Percentiles rank a stretch among this genome's conserved stretches.
These are phyloP conservation scores for Sphagnum contortum DNA, from an alignment of 225 moss, liverwort and hornwort genomes.

Conservation along the genomic window DNA sequence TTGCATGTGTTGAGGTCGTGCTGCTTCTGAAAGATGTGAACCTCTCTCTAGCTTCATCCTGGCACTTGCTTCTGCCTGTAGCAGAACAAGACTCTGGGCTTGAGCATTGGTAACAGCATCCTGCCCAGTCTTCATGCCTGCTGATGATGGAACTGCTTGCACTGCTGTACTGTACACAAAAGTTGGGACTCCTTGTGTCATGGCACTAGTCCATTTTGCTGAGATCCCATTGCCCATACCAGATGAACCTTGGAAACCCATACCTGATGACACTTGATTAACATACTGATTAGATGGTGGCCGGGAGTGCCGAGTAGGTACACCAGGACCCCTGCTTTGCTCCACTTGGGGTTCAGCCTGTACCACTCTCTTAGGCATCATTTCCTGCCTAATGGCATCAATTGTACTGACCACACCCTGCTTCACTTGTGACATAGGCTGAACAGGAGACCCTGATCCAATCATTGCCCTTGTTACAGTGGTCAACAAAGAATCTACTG, in stretches of 20 bases:
- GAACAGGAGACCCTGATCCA: constrained; percentile 32
- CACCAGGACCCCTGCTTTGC: constrained; percentile 4
- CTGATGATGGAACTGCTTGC: constrained; percentile 35
- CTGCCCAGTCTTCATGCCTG: constrained; percentile 16
- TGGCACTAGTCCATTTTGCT: constrained; percentile 42
- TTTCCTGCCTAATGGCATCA: constrained; percentile 18
- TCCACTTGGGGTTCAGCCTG: constrained; percentile 23
- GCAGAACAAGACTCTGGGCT: constrained; percentile 34
- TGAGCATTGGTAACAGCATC: constrained; percentile 44
- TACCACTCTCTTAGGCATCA: constrained; percentile 11
- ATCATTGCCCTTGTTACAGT: constrained; percentile 43
- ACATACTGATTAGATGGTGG: constrained; percentile 13
- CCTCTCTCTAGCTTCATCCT: constrained; percentile 35
- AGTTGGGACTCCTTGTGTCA: constrained; percentile 44
- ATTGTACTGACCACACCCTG: constrained; percentile 25
- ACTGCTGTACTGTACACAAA: constrained; percentile 61
- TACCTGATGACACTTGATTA: constrained; percentile 20
- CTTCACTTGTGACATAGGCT: constrained; percentile 30
- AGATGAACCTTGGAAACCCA: constrained; percentile 47
- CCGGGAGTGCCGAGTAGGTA: constrained; percentile 21
- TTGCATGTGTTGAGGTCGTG: constrained; percentile 17
- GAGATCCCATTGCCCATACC: constrained; percentile 25
- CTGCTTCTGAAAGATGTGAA: constrained; percentile 26
- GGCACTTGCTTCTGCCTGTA: constrained; percentile 44
- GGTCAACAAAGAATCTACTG: constrained; percentile 40